phyloP scores from a whole-genome alignment of 345 rosid species.

The Pistacia atlantica region DNA sequence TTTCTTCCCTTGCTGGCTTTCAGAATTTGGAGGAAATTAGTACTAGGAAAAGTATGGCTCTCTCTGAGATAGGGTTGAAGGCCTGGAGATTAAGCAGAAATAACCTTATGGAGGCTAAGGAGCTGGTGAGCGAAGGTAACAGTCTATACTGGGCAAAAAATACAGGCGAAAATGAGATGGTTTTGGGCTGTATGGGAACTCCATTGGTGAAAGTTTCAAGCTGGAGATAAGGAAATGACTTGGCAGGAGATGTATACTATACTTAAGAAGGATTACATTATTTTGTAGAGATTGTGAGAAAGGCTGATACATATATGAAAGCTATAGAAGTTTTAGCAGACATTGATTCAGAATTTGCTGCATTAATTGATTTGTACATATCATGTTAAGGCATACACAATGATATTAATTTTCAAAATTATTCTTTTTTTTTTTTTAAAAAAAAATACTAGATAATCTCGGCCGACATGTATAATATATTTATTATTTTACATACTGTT shows the following conservation, averaged over 20 bases:
- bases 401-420: no score
- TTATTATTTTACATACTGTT: background rate
- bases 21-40: constrained; percentile 23
- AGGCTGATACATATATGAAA: background rate
- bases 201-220: constrained; percentile 37
- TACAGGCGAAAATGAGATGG: constrained; percentile 30
- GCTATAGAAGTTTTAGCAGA: background rate
- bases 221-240: constrained; percentile 30
- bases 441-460: no score
- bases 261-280: background rate
- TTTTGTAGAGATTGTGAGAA: background rate
- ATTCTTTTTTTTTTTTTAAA: no score
- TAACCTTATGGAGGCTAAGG: constrained; percentile 31
- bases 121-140: constrained; percentile 37
- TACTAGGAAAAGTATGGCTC: constrained; percentile 9
- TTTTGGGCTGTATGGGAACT: constrained; percentile 34
- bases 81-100: constrained; percentile 27
- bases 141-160: constrained; percentile 27
- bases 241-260: background rate
- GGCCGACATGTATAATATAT: background rate
- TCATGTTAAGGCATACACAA: background rate
- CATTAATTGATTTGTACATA: constrained; percentile 6
- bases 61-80: constrained; percentile 25
- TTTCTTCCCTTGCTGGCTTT: constrained; percentile 18
- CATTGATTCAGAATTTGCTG: background rate